phyloP scores from a whole-genome alignment of 192 early-diverging fungal species.

The Thoreauomyces humboldtii region DNA sequence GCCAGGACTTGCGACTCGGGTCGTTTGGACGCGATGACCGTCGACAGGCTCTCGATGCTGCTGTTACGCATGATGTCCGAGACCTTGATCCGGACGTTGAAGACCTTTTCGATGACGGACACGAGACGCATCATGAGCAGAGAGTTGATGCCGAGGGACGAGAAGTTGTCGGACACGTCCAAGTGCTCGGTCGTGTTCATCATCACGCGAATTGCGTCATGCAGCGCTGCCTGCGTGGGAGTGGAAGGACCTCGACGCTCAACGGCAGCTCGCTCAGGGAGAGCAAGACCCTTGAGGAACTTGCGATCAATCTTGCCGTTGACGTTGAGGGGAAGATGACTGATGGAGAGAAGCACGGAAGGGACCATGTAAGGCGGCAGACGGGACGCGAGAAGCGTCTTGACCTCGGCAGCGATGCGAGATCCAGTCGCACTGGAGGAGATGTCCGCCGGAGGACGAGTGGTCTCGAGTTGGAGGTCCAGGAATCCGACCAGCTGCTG shows the following conservation, averaged over 20 bases:
- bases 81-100: neutral
- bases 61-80: neutral
- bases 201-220: neutral
- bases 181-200: neutral
- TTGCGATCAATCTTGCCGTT: conserved; percentile 31
- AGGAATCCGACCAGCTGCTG: neutral
- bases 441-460: neutral
- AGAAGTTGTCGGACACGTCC: neutral
- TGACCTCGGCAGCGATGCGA: neutral
- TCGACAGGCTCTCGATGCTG: neutral
- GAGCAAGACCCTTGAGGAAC: neutral
- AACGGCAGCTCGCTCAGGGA: neutral
- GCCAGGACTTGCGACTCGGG: neutral
- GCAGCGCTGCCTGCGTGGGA: neutral
- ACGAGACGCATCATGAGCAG: conserved; percentile 6
- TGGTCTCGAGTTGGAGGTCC: neutral
- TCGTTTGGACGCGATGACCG: neutral
- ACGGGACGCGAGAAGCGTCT: neutral
- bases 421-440: neutral
- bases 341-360: conserved; percentile 12
- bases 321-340: conserved; percentile 27
- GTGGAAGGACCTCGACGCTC: neutral
- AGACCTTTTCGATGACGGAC: neutral
- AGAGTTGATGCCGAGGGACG: neutral
- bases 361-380: conserved; percentile 42